Conservation (phyloP, 108 stramenopile genomes). For the Schizochytrium sp. region DNA sequence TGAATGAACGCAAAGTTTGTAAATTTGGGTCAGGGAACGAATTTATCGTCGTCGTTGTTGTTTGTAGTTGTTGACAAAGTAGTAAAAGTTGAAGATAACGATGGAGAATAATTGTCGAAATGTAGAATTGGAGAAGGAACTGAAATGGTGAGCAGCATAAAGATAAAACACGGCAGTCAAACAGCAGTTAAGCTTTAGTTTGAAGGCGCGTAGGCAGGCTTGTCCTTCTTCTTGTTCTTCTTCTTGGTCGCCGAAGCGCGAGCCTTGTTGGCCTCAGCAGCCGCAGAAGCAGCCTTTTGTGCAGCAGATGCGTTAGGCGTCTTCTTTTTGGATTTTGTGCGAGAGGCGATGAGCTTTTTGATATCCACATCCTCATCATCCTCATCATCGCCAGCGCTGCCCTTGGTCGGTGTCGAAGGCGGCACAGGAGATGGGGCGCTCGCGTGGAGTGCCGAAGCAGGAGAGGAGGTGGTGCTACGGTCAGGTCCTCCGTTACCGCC, state of each 20-base stretch:
- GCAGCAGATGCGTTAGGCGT: background rate
- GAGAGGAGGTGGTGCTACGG: background rate
- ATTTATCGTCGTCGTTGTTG: too few relatives aligned
- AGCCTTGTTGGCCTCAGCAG: background rate
- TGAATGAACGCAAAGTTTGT: too few relatives aligned
- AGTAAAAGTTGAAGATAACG: too few relatives aligned
- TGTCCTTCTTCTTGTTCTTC: conserved; percentile 61
- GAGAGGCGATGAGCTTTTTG: conserved; percentile 15
- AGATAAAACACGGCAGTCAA: too few relatives aligned
- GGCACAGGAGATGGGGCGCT: background rate
- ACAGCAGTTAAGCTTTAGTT: background rate
- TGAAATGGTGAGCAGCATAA: too few relatives aligned
- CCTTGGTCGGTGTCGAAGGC: background rate
- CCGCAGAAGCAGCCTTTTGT: background rate
- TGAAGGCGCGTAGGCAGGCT: conserved; percentile 43
- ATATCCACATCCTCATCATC: background rate
- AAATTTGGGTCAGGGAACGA: too few relatives aligned
- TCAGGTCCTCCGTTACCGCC: background rate
- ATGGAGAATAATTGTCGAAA: too few relatives aligned
- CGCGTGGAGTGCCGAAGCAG: background rate
- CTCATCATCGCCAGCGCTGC: background rate
- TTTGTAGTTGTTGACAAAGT: too few relatives aligned
- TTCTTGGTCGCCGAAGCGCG: background rate
- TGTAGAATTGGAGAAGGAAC: too few relatives aligned
- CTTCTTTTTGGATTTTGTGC: conserved; percentile 31